Evolutionary conservation across 1,139 yeast genomes (phyloP), one percentile per base, ranked within the genome.

Genomic region (Saccharomyces pastorianus): DNA sequence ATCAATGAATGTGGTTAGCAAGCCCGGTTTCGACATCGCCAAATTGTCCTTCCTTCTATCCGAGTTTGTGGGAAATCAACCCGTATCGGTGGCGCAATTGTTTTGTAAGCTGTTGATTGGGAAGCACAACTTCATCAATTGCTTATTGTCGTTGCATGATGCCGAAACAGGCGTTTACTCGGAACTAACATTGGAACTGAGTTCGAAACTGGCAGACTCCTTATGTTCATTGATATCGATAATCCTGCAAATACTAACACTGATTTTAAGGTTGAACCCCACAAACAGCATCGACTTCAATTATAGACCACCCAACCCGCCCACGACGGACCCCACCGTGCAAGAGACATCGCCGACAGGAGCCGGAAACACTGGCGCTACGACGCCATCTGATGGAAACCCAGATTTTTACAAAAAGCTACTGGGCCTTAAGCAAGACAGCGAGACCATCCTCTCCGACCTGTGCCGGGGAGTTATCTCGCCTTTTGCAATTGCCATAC

Each of bases 221-320:
- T 47, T 65, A 31, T 62, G 67, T 31, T 47, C 50, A 2, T 38
- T 66, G 31, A 62, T 65, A 27, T 56, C 66, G 3, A 52, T 57
- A 23, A 63, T 61, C 34, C 55, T 65, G 34, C 58, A 60, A 27
- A 53, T 63, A 9, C 56, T 68, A 26, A 62, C 66, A 4, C 38
- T 64, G 32, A 57, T 59, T 9, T 59, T 64, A 61, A 62, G 62
- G 48, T 49, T 61, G 29, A 67, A 67, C 51, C 68, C 69, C 2
- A 65, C 68, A 2, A 68, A 67, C 53, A 61, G 66, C 51, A 62
- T 68, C 31, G 67, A 65, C 50, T 57, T 58, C 31, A 61, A 61
- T 38, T 58, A 54, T 52, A 56, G 59, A 47, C 65, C 64, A 4
- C 41, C 51, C 23, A 51, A 51, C 2, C 55, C 59, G 3, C 14